Conservation (phyloP, 2,329 filamentous ascomycete species). For the Neoascochyta sp. region DNA sequence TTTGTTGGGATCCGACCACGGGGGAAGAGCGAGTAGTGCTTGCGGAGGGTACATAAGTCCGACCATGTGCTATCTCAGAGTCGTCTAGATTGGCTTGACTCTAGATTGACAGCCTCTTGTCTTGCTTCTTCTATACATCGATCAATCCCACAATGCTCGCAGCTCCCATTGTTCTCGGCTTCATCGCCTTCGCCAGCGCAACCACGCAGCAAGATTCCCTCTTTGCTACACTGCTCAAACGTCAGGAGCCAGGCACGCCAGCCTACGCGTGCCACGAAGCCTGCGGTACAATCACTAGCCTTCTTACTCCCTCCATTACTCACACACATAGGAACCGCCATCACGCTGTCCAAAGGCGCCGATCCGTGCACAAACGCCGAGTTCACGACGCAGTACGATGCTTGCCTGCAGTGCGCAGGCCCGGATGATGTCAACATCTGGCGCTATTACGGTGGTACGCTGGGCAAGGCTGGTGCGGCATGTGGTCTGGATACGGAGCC, state of each 20-base stretch:
- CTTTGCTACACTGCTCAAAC: conserved; percentile 35
- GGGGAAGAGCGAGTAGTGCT: too few relatives aligned
- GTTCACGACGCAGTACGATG: conserved; percentile 44
- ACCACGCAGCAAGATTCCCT: conserved; percentile 11
- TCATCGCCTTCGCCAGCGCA: conserved; percentile 13
- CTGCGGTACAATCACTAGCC: conserved; percentile 10
- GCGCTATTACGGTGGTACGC: conserved; percentile 42
- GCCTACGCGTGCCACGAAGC: conserved; percentile 48
- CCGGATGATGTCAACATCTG: conserved; percentile 45
- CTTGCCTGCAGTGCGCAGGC: conserved; percentile 46
- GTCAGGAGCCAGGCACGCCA: conserved; percentile 47
- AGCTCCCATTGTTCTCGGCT: conserved; percentile 7
- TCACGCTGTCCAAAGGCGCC: conserved; percentile 37
- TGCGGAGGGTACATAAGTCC: too few relatives aligned
- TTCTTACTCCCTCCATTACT: conserved; percentile 1
- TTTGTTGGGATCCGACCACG: too few relatives aligned
- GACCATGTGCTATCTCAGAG: too few relatives aligned
- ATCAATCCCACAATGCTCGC: conserved; percentile 20
- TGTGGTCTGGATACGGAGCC: conserved; percentile 18
- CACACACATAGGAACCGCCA: conserved; percentile 16
- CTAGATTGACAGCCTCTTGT: too few relatives aligned
- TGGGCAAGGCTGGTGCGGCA: conserved; percentile 32
- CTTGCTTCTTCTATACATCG: too few relatives aligned
- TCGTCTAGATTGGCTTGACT: too few relatives aligned
- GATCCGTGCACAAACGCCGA: conserved; percentile 39